These are phyloP conservation scores for Platanus orientalis DNA, from an alignment of 164 flowering plant genomes.

Conservation along the genomic window DNA sequence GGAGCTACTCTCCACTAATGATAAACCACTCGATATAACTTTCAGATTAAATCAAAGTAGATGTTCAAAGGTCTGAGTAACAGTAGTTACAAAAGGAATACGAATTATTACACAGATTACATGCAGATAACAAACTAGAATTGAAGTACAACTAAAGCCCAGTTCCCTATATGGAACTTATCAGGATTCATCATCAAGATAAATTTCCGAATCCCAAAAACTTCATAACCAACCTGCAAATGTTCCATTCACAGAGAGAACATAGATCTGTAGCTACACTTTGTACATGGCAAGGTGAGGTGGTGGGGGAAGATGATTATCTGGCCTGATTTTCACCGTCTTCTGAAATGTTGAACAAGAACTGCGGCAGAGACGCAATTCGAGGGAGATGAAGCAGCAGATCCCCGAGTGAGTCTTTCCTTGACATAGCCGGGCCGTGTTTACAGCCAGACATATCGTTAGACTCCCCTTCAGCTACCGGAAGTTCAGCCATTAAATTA, in stretches of 20 bases:
- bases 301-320: constrained; percentile 11
- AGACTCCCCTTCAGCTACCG: constrained; percentile 19
- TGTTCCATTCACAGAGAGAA: background rate
- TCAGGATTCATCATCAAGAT: constrained; percentile 20
- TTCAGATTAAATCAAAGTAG: no score
- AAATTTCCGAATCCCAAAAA: constrained; percentile 16
- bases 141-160: background rate
- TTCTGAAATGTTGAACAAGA: constrained; percentile 73
- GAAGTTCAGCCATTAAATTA: constrained; percentile 10
- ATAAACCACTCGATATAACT: no score
- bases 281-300: background rate
- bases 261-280: background rate
- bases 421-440: constrained; percentile 46
- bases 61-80: background rate
- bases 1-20: no score
- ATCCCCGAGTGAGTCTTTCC: constrained; percentile 81
- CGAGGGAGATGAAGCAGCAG: constrained; percentile 82
- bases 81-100: background rate
- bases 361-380: constrained; percentile 78
- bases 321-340: constrained; percentile 45
- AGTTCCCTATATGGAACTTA: background rate
- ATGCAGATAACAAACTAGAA: background rate
- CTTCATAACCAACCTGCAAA: background rate
- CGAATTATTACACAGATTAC: background rate
- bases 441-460: constrained; percentile 33